Conservation (phyloP, 2,329 filamentous ascomycete species). For the Akanthomyces muscarius region DNA sequence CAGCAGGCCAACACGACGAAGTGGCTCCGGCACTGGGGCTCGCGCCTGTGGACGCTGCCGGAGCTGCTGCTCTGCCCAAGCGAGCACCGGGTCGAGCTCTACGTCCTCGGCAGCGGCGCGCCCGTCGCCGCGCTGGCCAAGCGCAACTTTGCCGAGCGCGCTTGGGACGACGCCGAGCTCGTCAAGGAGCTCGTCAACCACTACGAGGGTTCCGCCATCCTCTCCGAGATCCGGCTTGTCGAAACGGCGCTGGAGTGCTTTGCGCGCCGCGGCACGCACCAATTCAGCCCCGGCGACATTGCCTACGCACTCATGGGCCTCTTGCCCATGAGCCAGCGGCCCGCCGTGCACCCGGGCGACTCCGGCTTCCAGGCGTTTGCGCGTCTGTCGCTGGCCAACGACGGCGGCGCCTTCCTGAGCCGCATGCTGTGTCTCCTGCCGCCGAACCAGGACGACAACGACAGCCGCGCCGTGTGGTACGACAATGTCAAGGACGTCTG, state of each 20-base stretch:
- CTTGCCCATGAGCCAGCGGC: conserved; percentile 32
- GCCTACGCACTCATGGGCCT: conserved; percentile 46
- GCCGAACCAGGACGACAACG: conserved; percentile 7
- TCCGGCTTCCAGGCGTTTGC: conserved; percentile 45
- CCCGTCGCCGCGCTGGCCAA: conserved; percentile 29
- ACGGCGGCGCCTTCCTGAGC: conserved; percentile 41
- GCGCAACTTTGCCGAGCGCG: conserved; percentile 36
- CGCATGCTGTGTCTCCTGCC: conserved; percentile 42
- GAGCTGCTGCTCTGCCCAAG: conserved; percentile 29
- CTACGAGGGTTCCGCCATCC: conserved; percentile 38
- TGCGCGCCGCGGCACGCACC: conserved; percentile 32
- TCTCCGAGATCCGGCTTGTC: conserved; percentile 39
- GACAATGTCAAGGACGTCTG: conserved; percentile 37
- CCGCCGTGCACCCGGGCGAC: conserved; percentile 35
- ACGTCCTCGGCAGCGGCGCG: conserved; percentile 11
- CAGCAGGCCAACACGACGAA: conserved; percentile 7
- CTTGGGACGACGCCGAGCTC: conserved; percentile 37
- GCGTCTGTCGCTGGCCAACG: conserved; percentile 42
- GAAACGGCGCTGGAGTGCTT: conserved; percentile 31
- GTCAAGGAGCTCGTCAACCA: conserved; percentile 42
- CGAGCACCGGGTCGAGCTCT: conserved; percentile 21
- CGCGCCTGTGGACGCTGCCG: conserved; percentile 43
- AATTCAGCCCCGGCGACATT: conserved; percentile 37
- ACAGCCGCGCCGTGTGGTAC: conserved; percentile 29
- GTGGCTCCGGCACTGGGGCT: conserved; percentile 40